phyloP scores from a whole-genome alignment of 768 basidiomycete species.

The Naganishia vaughanmartiniae region DNA sequence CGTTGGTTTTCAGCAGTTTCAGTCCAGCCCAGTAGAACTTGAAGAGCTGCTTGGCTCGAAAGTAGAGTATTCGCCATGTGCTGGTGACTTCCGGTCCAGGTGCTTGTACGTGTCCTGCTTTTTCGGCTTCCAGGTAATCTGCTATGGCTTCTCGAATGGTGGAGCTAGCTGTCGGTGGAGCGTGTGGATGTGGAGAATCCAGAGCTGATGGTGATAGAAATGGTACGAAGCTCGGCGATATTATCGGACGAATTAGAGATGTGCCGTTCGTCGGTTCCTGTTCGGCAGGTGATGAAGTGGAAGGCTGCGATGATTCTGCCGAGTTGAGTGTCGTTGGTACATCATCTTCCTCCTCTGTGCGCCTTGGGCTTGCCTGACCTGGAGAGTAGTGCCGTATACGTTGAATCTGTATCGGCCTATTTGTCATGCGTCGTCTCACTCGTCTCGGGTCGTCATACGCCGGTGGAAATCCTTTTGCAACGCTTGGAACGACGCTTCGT shows the following conservation, averaged over 20 bases:
- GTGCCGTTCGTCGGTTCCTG: neutral
- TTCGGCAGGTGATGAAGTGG: neutral
- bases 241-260: slow-evolving; percentile 13
- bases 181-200: slow-evolving; percentile 21
- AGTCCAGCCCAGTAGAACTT: slow-evolving; percentile 82
- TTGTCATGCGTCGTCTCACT: slow-evolving; percentile 5
- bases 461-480: neutral
- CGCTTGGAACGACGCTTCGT: neutral
- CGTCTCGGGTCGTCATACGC: neutral
- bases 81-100: slow-evolving; percentile 7
- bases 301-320: neutral
- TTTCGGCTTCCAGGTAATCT: slow-evolving; percentile 32
- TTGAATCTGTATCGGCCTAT: neutral
- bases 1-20: slow-evolving; percentile 63
- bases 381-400: neutral
- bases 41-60: slow-evolving; percentile 57
- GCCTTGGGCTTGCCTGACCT: slow-evolving; percentile 4
- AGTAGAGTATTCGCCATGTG: slow-evolving; percentile 27
- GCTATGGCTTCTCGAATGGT: slow-evolving; percentile 31
- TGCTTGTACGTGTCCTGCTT: slow-evolving; percentile 23
- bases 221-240: slow-evolving; percentile 24
- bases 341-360: slow-evolving; percentile 13
- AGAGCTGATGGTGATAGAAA: slow-evolving; percentile 32
- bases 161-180: slow-evolving; percentile 13
- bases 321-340: neutral